Evolutionary conservation across 1,284 basidiomycete species (phyloP).

Genomic region (Malassezia nana): DNA sequence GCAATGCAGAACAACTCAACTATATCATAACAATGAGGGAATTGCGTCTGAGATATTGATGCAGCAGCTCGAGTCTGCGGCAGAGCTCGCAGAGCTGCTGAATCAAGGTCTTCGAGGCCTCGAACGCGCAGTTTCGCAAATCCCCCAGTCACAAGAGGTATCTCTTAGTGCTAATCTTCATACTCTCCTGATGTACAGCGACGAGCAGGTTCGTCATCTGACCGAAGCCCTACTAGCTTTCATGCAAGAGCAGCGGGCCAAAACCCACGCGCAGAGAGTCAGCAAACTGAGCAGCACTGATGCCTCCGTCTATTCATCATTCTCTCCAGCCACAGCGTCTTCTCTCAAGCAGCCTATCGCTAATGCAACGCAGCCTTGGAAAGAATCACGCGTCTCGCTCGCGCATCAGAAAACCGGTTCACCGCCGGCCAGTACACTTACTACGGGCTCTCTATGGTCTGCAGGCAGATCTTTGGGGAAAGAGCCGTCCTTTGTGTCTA

Average conservation of each 20-base stretch:
- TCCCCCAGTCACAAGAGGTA: conserved; percentile 4
- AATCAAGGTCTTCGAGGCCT: conserved; percentile 26
- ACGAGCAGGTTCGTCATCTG: conserved; percentile 36
- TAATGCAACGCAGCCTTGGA: not conserved
- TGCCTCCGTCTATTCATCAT: not conserved
- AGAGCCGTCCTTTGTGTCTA: not conserved
- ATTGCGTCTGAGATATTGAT: not conserved
- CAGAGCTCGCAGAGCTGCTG: conserved; percentile 23
- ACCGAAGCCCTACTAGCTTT: conserved; percentile 34
- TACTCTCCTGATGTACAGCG: conserved; percentile 26
- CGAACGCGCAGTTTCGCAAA: no score
- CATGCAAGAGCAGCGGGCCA: conserved; percentile 10
- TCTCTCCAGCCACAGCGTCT: not conserved
- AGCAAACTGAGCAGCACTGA: not conserved
- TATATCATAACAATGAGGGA: not conserved
- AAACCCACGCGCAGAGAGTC: not conserved
- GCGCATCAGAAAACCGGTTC: not conserved
- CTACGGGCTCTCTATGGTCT: not conserved
- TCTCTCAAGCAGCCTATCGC: not conserved
- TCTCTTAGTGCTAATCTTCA: conserved; percentile 24
- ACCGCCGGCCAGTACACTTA: not conserved
- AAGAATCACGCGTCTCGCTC: not conserved
- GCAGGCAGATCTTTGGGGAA: not conserved
- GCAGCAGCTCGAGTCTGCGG: conserved; percentile 21
- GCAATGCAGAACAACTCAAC: not conserved